These are phyloP conservation scores for Globisporangium middletonii DNA, from an alignment of 352 stramenopile genomes.

Conservation along the genomic window DNA sequence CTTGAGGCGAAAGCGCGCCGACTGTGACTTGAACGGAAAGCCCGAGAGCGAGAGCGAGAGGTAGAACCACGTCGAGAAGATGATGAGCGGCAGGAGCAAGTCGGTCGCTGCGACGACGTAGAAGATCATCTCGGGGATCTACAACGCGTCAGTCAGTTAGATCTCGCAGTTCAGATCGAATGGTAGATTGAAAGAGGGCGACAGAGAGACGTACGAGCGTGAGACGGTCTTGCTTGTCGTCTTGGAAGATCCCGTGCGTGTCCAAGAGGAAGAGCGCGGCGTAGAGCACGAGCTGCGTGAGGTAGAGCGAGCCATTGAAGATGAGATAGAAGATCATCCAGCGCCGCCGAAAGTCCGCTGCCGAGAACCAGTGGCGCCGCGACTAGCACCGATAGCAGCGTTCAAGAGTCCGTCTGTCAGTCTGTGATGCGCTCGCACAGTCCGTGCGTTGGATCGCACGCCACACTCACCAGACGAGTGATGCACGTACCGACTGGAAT, in stretches of 20 bases:
- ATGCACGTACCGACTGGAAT: conserved; percentile 71
- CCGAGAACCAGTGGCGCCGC: conserved; percentile 88
- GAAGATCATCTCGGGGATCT: conserved; percentile 79
- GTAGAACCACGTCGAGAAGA: conserved; percentile 87
- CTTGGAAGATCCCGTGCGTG: conserved; percentile 73
- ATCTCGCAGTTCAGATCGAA: no score
- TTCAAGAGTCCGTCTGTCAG: no score
- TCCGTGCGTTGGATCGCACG: neutral
- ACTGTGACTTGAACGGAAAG: conserved; percentile 79
- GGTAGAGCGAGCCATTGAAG: conserved; percentile 88
- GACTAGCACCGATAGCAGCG: conserved; percentile 30
- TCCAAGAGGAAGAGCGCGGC: conserved; percentile 83
- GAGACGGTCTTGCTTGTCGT: conserved; percentile 66
- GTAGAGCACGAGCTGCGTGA: conserved; percentile 87
- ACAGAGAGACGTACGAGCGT: conserved; percentile 35
- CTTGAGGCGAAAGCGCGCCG: conserved; percentile 46
- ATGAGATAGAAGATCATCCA: conserved; percentile 92
- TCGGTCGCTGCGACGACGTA: conserved; percentile 81
- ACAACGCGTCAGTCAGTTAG: neutral
- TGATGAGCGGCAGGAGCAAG: conserved; percentile 84
- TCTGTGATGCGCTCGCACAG: neutral
- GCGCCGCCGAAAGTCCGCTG: conserved; percentile 69
- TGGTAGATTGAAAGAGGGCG: no score
- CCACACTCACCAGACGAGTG: neutral
- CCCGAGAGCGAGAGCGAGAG: conserved; percentile 84